A percentile compares a stretch with the other conserved stretches of the same genome.
phyloP scores from a whole-genome alignment of 495 filamentous ascomycete species.

The Penicillium psychrofluorescens region DNA sequence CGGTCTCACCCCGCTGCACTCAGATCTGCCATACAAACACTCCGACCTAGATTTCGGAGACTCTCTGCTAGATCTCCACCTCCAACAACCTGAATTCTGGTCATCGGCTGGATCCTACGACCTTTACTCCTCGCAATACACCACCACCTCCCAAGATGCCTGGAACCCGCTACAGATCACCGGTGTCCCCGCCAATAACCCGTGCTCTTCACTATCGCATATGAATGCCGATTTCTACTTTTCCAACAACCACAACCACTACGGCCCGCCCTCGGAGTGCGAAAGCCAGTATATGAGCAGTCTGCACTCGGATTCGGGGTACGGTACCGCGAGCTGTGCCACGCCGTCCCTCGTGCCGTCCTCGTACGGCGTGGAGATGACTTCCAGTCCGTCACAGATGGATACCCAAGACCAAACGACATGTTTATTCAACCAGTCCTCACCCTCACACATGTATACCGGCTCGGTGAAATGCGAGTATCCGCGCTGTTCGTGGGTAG shows the following conservation, averaged over 20 bases:
- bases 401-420: conserved; percentile 13
- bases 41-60: conserved; percentile 17
- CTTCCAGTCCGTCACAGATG: conserved; percentile 20
- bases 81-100: too few species aligned
- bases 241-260: conserved; percentile 23
- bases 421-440: neutral
- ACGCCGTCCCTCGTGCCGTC: conserved; percentile 38
- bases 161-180: conserved; percentile 34
- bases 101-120: conserved; percentile 12
- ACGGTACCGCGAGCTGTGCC: conserved; percentile 43
- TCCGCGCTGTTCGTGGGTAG: conserved; percentile 27
- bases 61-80: conserved; percentile 25
- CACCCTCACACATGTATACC: conserved; percentile 13
- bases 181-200: conserved; percentile 15
- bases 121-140: conserved; percentile 18
- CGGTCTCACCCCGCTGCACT: neutral
- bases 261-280: conserved; percentile 43
- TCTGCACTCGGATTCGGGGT: conserved; percentile 54
- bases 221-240: conserved; percentile 18
- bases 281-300: conserved; percentile 44
- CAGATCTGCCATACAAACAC: conserved; percentile 6
- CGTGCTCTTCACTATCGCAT: conserved; percentile 7
- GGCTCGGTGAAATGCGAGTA: conserved; percentile 27
- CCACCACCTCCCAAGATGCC: conserved; percentile 27
- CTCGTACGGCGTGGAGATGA: conserved; percentile 21